Conservation (phyloP, 2,329 filamentous ascomycete genomes). For the Pseudogymnoascus sp. region DNA sequence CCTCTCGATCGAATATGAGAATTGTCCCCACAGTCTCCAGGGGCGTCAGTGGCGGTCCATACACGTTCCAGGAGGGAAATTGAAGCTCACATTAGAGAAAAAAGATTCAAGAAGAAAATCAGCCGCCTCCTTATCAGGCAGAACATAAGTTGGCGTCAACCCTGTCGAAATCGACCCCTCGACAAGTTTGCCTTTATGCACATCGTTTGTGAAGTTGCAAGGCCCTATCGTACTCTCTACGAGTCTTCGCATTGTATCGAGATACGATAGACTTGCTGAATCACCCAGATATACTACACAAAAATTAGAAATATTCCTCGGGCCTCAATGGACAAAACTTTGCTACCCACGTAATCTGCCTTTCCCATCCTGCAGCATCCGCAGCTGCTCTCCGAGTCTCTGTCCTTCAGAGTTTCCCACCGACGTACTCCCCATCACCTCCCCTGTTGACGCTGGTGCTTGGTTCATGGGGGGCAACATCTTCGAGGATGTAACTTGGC, state of each 20-base stretch:
- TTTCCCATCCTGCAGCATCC: constrained; percentile 12
- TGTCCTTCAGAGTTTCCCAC: no score
- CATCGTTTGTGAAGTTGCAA: constrained; percentile 21
- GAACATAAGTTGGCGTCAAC: constrained; percentile 3
- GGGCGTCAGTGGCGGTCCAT: no score
- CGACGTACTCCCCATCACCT: no score
- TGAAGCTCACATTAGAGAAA: constrained; percentile 6
- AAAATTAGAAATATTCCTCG: not conserved
- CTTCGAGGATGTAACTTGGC: no score
- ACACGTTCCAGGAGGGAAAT: no score
- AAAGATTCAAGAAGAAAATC: constrained; percentile 11
- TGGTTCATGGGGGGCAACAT: no score
- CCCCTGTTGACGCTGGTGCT: no score
- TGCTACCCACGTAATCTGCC: constrained; percentile 10
- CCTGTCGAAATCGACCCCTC: constrained; percentile 16
- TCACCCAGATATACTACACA: constrained; percentile 22
- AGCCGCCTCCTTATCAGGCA: constrained; percentile 11
- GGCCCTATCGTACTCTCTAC: constrained; percentile 21
- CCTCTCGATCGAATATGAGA: constrained; percentile 9
- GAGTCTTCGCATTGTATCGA: constrained; percentile 22
- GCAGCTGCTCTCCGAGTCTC: constrained; percentile 6
- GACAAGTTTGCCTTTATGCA: constrained; percentile 19
- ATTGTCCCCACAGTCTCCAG: constrained; percentile 9
- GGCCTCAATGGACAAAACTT: no score
- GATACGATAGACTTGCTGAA: constrained; percentile 21